Base-by-base conservation (phyloP, 2,329 filamentous ascomycete species). In the Drechslera avenae region DNA sequence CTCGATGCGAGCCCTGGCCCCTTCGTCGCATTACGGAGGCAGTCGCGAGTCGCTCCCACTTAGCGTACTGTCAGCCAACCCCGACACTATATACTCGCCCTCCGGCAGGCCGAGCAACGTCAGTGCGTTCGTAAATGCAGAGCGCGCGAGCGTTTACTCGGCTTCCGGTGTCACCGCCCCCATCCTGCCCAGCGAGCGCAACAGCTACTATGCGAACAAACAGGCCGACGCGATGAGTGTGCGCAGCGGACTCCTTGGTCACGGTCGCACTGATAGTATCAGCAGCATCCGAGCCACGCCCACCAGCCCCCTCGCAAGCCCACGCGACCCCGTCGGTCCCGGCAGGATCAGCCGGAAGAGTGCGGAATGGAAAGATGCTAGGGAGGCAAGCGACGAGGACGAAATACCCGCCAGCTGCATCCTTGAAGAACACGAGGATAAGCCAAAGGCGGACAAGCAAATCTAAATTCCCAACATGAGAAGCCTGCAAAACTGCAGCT, bases 91-190 rank as follows among this genome's bases (percentile, higher is more conserved):
- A 36, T 82, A 87, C 52, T 70, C 71, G 45, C 64, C 65, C 16
- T 80, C 82, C 40, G 78, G 78, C 49, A 76, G 83, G 40, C 78
- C 82, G 5, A 55, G 44, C 48, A 81, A 78, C 28, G 75, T 83
- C 6, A 76, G 79, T 19, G 83, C 79, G 1, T 76, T 83, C 28
- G 79, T 81, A 5, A 83, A 79, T 48, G 76, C 82, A 17, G 88
- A 91, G 72, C 81, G 89, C n/a, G 85, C 86, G 13, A 91, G 88
- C 69, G 85, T 97, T 44, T 96, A 96, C 75, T 91, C 89, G 0
- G 82, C 86, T 0, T 86, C 87, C 0, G 89, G 88, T 12, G 69
- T 76, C 32, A 68, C 72, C 12, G 83, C 83, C 1, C 86, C 87
- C 5, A 82, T 84, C 10, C 74, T 90, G 6, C 78, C 83, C 5